A percentile compares a stretch with the other conserved stretches of the same genome.
phyloP scores from a whole-genome alignment of 73 alveolate genomes.

The Diophrys sp. region DNA sequence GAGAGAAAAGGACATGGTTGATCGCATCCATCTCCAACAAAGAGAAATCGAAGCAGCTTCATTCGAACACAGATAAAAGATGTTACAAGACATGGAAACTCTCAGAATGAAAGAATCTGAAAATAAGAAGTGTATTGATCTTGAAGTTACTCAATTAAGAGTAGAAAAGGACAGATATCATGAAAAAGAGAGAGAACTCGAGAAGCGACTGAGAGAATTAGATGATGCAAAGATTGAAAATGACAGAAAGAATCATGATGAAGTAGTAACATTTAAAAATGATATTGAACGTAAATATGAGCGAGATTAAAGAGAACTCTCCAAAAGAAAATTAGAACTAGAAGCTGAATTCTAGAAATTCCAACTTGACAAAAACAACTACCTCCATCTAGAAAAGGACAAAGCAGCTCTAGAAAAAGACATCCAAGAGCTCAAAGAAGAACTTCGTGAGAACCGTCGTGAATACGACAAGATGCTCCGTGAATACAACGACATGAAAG shows the following conservation, averaged over 20 bases:
- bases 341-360: conserved; percentile 55
- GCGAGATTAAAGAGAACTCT: conserved; percentile 38
- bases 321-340: conserved; percentile 37
- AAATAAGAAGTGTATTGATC: conserved; percentile 50
- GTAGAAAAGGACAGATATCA: conserved; percentile 40
- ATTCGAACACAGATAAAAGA: conserved; percentile 53
- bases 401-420: conserved; percentile 36
- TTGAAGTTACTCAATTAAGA: conserved; percentile 47
- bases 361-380: conserved; percentile 36
- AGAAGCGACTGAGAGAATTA: conserved; percentile 48
- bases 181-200: conserved; percentile 42
- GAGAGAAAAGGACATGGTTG: conserved; percentile 58
- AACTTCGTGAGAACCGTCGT: conserved; percentile 10
- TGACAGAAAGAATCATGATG: conserved; percentile 33
- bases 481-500: conserved; percentile 41
- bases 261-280: conserved; percentile 33
- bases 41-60: conserved; percentile 57
- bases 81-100: conserved; percentile 49
- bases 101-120: conserved; percentile 59
- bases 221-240: conserved; percentile 30
- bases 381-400: conserved; percentile 29
- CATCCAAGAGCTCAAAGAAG: conserved; percentile 11
- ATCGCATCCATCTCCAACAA: conserved; percentile 44
- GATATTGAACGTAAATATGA: conserved; percentile 45
- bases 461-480: conserved; percentile 27